Evolutionary conservation across 495 filamentous ascomycete species (phyloP).

Genomic region (Sordaria brevicollis): DNA sequence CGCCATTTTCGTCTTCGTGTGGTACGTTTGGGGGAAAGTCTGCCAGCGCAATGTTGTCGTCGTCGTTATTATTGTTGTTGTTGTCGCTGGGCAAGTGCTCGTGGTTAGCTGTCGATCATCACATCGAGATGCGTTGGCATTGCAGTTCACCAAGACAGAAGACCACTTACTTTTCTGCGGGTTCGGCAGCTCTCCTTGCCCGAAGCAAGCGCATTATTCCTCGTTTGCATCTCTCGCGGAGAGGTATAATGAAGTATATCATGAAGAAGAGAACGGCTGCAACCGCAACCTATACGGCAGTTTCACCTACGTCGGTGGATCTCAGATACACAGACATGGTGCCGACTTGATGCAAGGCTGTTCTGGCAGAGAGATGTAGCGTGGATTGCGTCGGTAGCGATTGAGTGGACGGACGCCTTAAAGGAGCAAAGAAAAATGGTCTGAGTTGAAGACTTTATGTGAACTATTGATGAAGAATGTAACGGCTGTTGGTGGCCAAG

Average conservation of each 20-base stretch:
- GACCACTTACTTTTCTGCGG: not conserved
- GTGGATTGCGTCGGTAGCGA: no score
- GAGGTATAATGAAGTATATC: no score
- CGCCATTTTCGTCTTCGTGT: not conserved
- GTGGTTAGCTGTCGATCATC: not conserved
- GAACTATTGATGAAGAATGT: not conserved
- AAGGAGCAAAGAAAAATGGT: no score
- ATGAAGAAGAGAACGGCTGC: no score
- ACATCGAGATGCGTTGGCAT: not conserved
- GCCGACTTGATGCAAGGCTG: not conserved
- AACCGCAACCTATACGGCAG: no score
- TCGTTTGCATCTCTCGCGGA: no score
- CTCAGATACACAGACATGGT: not conserved
- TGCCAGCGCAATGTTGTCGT: not conserved
- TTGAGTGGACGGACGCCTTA: no score
- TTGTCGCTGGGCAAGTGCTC: not conserved
- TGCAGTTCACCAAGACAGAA: not conserved
- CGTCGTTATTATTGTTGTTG: no score
- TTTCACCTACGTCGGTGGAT: no score
- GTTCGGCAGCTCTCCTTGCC: not conserved
- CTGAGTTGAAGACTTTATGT: no score
- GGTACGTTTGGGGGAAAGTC: not conserved
- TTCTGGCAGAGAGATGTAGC: not conserved
- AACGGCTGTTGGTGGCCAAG: not conserved
- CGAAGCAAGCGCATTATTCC: no score